phyloP scores from a whole-genome alignment of 2,329 filamentous ascomycete species.

The Aspergillus quadrilineatus region DNA sequence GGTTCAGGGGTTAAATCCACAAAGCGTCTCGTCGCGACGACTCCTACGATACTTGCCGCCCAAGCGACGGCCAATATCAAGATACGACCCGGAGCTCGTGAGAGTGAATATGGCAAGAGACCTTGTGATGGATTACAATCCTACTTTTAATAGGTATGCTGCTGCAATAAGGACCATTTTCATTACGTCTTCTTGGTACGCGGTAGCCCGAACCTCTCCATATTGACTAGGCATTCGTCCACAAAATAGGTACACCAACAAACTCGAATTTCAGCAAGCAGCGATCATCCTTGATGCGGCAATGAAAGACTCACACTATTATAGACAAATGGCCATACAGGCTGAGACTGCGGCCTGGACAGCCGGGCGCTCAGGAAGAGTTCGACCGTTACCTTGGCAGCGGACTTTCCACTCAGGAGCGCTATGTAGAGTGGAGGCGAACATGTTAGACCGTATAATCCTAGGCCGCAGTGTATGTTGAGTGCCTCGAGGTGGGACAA shows the following conservation, averaged over 20 bases:
- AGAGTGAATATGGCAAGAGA: too few species aligned
- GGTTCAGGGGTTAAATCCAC: not conserved
- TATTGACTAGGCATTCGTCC: not conserved
- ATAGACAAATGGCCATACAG: constrained; percentile 35
- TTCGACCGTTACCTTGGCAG: constrained; percentile 28
- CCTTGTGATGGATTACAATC: too few species aligned
- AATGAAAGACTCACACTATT: constrained; percentile 34
- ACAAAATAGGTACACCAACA: not conserved
- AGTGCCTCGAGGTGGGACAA: too few species aligned
- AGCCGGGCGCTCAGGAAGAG: constrained; percentile 29
- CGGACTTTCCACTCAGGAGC: constrained; percentile 20
- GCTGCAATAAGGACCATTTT: too few species aligned
- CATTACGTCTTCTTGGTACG: too few species aligned
- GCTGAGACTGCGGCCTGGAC: constrained; percentile 21
- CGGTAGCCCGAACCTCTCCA: not conserved
- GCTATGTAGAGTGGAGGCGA: constrained; percentile 37
- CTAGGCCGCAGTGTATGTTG: too few species aligned
- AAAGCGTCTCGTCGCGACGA: not conserved
- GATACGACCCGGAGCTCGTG: too few species aligned
- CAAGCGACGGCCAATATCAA: too few species aligned
- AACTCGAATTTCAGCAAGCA: not conserved
- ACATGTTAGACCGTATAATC: too few species aligned
- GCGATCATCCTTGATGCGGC: constrained; percentile 12
- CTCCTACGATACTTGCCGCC: too few species aligned
- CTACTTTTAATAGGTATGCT: too few species aligned